Evolutionary conservation across 1,284 basidiomycete genomes (phyloP).

Genomic region (Marasmius sp.): DNA sequence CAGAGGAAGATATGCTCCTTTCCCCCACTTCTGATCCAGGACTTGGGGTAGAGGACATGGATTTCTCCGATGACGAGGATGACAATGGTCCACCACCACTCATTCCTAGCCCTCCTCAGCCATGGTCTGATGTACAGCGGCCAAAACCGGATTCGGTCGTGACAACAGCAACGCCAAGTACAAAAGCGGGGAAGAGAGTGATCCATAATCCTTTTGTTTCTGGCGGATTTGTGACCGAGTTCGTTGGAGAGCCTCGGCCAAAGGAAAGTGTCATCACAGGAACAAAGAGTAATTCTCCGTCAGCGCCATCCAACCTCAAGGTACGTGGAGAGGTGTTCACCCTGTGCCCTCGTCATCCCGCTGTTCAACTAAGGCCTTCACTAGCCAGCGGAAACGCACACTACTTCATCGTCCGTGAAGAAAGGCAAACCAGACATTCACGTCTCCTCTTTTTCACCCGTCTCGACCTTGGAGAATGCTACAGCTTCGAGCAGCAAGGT

Average conservation of each 20-base stretch:
- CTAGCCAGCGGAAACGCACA: too few species aligned
- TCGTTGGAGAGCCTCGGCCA: constrained; percentile 27
- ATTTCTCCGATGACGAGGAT: neutral
- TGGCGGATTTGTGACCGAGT: constrained; percentile 48
- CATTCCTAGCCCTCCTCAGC: neutral
- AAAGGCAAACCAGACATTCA: neutral
- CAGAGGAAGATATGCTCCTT: too few species aligned
- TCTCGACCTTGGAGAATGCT: neutral
- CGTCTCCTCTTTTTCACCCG: neutral
- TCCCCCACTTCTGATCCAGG: too few species aligned
- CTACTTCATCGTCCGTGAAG: neutral
- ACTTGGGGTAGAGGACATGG: too few species aligned
- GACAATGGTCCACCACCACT: neutral
- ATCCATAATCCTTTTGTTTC: constrained; percentile 48
- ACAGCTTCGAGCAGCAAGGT: too few species aligned
- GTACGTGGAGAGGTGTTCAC: constrained; percentile 8
- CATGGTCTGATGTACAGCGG: neutral
- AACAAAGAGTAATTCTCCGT: neutral
- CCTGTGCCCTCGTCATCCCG: too few species aligned
- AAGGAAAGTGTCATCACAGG: neutral
- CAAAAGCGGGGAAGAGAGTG: neutral
- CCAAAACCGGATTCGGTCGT: neutral
- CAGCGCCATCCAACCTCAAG: constrained; percentile 14
- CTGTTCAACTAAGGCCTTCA: too few species aligned
- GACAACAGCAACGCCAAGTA: constrained; percentile 14